phyloP scores from a whole-genome alignment of 179 eudicot species.

The Camellia oleifera region DNA sequence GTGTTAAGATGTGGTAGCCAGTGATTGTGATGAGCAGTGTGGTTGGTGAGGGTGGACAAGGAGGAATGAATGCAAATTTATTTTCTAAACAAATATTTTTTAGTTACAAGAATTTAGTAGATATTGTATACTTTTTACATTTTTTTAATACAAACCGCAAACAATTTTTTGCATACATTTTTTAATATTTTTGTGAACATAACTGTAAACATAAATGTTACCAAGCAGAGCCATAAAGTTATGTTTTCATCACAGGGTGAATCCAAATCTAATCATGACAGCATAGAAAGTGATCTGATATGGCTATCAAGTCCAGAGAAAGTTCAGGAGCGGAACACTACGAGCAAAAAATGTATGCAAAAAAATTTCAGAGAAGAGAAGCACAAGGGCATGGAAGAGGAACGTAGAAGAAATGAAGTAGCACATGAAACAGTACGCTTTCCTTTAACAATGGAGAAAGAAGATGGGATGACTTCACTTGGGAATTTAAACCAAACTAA shows the following conservation, averaged over 20 bases:
- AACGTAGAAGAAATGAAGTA: conserved; percentile 6
- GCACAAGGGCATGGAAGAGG: conserved; percentile 23
- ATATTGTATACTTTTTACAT: no score
- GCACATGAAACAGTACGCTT: neutral
- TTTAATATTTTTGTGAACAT: no score
- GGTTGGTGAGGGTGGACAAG: no score
- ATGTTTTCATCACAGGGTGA: conserved; percentile 5
- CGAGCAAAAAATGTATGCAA: conserved; percentile 14
- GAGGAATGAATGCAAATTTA: no score
- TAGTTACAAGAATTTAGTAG: no score
- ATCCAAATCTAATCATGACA: neutral
- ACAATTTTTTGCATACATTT: no score
- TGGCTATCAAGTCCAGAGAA: conserved; percentile 7
- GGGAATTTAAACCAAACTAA: neutral
- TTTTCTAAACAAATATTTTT: no score
- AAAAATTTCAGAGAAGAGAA: conserved; percentile 22
- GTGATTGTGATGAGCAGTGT: no score
- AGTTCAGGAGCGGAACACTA: conserved; percentile 19
- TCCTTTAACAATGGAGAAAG: neutral
- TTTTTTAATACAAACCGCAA: no score
- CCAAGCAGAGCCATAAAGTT: neutral
- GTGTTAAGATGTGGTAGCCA: no score
- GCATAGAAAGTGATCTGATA: neutral
- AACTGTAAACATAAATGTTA: no score
- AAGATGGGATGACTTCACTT: neutral